These are phyloP conservation scores for Acarospora socialis DNA, from an alignment of 2,329 filamentous ascomycete species.

Conservation along the genomic window DNA sequence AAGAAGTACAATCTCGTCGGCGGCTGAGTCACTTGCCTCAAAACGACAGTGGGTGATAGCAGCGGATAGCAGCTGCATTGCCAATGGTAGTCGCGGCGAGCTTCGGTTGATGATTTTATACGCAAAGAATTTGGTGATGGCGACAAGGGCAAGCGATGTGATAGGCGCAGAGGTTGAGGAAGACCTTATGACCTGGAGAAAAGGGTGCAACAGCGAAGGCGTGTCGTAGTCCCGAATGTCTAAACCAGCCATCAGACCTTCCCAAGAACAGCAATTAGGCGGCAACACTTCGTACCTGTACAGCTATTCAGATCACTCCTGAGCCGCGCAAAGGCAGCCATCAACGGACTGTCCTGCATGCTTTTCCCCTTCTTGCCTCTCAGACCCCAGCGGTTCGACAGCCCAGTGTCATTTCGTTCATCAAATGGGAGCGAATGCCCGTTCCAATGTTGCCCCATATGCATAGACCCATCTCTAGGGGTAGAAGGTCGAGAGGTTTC, in stretches of 20 bases:
- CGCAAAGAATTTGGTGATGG: slow-evolving; percentile 89
- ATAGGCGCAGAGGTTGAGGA: slow-evolving; percentile 94
- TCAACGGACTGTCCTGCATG: slow-evolving; percentile 93
- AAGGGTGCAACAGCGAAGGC: slow-evolving; percentile 76
- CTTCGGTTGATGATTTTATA: slow-evolving; percentile 78
- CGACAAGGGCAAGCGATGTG: slow-evolving; percentile 83
- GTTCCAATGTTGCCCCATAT: too few species aligned
- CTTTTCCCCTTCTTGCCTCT: slow-evolving; percentile 92
- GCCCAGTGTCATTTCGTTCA: slow-evolving; percentile 1
- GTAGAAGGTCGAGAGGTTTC: slow-evolving; percentile 19
- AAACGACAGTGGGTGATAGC: slow-evolving; percentile 97
- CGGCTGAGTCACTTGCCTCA: slow-evolving; percentile 85
- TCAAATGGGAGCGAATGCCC: too few species aligned
- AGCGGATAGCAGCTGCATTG: slow-evolving; percentile 87
- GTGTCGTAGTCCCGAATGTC: slow-evolving; percentile 85
- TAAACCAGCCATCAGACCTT: slow-evolving; percentile 20
- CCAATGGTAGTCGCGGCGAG: slow-evolving; percentile 76
- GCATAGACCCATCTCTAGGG: slow-evolving; percentile 3
- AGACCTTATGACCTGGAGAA: slow-evolving; percentile 89
- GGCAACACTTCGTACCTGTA: slow-evolving; percentile 47
- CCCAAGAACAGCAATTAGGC: not conserved
- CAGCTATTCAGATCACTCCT: slow-evolving; percentile 76
- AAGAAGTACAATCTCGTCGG: slow-evolving; percentile 87
- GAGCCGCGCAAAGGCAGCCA: slow-evolving; percentile 83
- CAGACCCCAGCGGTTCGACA: slow-evolving; percentile 53